These are phyloP conservation scores for Rhizopus microsporus DNA, from an alignment of 371 early-diverging fungal genomes.

Conservation along the genomic window DNA sequence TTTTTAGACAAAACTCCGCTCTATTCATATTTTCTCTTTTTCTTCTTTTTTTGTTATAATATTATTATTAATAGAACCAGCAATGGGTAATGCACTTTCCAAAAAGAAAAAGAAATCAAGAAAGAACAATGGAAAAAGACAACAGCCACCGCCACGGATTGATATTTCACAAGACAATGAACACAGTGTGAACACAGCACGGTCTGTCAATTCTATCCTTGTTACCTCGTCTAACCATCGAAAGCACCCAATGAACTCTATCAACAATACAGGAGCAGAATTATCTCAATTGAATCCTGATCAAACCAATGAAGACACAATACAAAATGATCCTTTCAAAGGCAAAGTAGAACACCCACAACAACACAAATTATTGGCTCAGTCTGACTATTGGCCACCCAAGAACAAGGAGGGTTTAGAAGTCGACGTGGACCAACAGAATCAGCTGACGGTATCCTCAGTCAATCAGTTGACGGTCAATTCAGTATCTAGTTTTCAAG, in stretches of 20 bases:
- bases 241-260: conserved; percentile 12
- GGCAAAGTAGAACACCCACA: conserved; percentile 44
- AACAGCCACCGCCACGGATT: conserved; percentile 9
- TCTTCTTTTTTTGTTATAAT: background rate
- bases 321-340: conserved; percentile 30
- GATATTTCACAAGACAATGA: conserved; percentile 35
- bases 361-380: conserved; percentile 41
- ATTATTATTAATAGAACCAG: background rate
- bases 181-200: conserved; percentile 40
- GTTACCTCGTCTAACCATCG: conserved; percentile 39
- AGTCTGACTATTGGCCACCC: conserved; percentile 47
- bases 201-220: conserved; percentile 47
- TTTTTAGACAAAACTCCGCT: background rate
- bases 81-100: conserved; percentile 21
- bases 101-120: conserved; percentile 17
- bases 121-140: background rate
- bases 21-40: background rate
- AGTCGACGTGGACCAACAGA: conserved; percentile 18
- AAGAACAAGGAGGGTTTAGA: conserved; percentile 2
- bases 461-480: conserved; percentile 48
- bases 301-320: conserved; percentile 30
- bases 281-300: conserved; percentile 43
- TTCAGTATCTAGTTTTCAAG: conserved; percentile 34
- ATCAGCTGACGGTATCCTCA: conserved; percentile 46
- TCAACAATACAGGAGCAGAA: conserved; percentile 15